phyloP scores from a whole-genome alignment of 148 eudicot species.

The Hydrangea macrophylla region DNA sequence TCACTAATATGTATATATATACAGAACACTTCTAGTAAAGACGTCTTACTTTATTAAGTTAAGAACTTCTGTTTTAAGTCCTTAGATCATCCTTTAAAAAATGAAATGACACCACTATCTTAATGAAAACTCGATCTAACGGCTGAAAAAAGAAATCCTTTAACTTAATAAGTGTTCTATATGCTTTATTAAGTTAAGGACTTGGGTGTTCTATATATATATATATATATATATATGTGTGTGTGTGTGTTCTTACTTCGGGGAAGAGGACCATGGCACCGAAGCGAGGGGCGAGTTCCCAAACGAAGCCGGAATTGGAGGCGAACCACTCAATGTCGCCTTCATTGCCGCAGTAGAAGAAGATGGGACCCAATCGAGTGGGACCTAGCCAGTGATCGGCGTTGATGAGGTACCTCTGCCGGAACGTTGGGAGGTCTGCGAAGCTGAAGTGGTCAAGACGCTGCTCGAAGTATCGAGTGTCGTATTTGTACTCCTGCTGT shows the following conservation, averaged over 20 bases:
- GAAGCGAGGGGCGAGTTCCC: constrained; percentile 82
- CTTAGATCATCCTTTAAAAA: too few species aligned
- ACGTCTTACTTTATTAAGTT: too few species aligned
- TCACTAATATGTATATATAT: too few species aligned
- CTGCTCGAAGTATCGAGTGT: constrained; percentile 59
- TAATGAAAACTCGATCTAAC: too few species aligned
- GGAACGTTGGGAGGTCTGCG: constrained; percentile 44
- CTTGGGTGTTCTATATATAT: too few species aligned
- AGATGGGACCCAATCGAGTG: constrained; percentile 51
- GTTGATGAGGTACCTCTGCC: constrained; percentile 63
- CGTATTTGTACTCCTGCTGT: constrained; percentile 41
- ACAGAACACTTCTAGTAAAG: too few species aligned
- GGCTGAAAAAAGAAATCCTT: too few species aligned
- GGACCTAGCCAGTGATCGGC: constrained; percentile 67
- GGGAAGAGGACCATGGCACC: constrained; percentile 80
- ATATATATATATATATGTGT: not conserved
- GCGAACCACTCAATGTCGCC: constrained; percentile 93
- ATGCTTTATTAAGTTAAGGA: too few species aligned
- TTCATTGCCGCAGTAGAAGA: constrained; percentile 85
- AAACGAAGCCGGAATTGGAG: constrained; percentile 66
- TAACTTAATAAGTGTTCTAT: too few species aligned
- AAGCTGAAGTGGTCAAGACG: constrained; percentile 78
- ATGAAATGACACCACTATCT: too few species aligned
- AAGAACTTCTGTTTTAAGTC: too few species aligned
- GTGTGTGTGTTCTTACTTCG: constrained; percentile 38